Evolutionary conservation across 805 yeast species (phyloP), one percentile per base, ranked within the genome.

Genomic region (Candida tibetensis): DNA sequence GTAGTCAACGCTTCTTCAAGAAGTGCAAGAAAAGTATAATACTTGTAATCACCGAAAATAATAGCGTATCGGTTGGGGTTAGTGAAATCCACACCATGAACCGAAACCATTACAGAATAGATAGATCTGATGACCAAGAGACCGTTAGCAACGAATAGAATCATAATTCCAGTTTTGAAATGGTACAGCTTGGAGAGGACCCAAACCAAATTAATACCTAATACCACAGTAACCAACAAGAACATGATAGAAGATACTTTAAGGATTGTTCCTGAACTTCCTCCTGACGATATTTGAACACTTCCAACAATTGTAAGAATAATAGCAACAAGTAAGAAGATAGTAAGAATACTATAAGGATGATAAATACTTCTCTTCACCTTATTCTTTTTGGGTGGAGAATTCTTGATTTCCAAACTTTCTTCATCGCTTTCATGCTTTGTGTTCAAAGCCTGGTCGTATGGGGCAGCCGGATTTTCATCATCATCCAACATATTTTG

Each of bases 21-120:
- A 9, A 39, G 17, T 2, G 28, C 40, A 34, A 44, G 14, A 17
- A 37, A 44, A 8, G 47, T 26, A 17, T 40, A 40, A 26, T 40
- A 40, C 34, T 40, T 40, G 34, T 28, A 40, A 28, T 40, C 44
- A 23, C 44, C 44, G 22, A 28, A 36, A 18, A 40, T 23, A 4
- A 40, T 19, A 4, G 35, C 28, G 27, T 32, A 36, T 17, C 36
- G 5, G 10, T 35, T 36, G 9, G 40, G 40, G n/a, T n/a, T 10
- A 2, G 16, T 9, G 14, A 40, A 40, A 26, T 30, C 30, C 23
- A 36, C 32, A 6, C 40, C 40, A 14, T 36, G 25, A 21, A 40
- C 31, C 2, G 44, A 16, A 14, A 19, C 5, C 18, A 36, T 17
- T 2, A 40, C 19, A 4, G 40, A 23, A 22, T 32, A 40, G 16